Conservation (phyloP, 2,329 filamentous ascomycete genomes). For the Beauveria sp. region DNA sequence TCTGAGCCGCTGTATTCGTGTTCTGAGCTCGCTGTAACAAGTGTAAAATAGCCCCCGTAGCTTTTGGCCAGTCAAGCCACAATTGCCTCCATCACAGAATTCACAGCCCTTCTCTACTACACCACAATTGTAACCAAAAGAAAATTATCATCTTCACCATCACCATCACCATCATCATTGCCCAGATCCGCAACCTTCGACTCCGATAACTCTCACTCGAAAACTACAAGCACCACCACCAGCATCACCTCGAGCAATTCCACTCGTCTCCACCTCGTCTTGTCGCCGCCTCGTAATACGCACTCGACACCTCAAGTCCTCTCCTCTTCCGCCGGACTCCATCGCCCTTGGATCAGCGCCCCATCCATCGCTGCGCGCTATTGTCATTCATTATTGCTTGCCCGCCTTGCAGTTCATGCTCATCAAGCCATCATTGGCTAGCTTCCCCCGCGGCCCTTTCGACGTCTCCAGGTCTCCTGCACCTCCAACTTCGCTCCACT, state of each 20-base stretch:
- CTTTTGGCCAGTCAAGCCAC: too few relatives aligned
- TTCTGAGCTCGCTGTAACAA: too few relatives aligned
- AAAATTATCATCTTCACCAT: not conserved
- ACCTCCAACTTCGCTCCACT: not conserved
- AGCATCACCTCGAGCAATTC: too few relatives aligned
- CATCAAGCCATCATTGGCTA: not conserved
- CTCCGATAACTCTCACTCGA: not conserved
- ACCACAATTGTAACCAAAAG: too few relatives aligned
- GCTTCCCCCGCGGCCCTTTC: not conserved
- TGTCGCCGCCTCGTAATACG: not conserved
- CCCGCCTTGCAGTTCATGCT: too few relatives aligned
- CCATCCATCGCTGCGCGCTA: slow-evolving; percentile 1
- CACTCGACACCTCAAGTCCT: not conserved
- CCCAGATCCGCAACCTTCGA: too few relatives aligned
- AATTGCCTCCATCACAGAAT: too few relatives aligned
- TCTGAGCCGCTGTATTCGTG: too few relatives aligned
- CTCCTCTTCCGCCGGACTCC: not conserved
- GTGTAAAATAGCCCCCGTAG: too few relatives aligned
- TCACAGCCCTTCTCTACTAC: too few relatives aligned
- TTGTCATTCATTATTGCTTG: not conserved
- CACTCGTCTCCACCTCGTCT: not conserved
- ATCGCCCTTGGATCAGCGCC: slow-evolving; percentile 1
- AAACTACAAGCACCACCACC: not conserved
- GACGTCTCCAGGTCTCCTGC: not conserved
- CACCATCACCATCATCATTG: not conserved